Percentiles rank a stretch among this genome's conserved stretches.
phyloP scores from a whole-genome alignment of 257 asterid species.

The Lavandula angustifolia region DNA sequence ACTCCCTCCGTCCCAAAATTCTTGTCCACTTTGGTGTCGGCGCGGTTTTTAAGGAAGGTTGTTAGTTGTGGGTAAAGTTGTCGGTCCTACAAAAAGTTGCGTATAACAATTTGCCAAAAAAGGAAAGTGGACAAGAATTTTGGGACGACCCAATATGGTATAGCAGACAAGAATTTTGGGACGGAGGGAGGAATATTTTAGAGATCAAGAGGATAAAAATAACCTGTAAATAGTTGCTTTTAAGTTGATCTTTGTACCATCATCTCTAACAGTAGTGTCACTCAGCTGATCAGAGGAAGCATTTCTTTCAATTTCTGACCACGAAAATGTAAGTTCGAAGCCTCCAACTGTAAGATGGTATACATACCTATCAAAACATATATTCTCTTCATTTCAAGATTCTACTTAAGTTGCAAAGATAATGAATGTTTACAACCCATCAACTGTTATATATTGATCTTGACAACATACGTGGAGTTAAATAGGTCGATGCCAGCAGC shows the following conservation, averaged over 20 bases:
- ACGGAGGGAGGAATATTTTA: neutral
- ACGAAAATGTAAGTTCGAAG: conserved; percentile 77
- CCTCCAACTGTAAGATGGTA: conserved; percentile 88
- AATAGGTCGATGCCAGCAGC: conserved; percentile 91
- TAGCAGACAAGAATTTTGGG: no score
- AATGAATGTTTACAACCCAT: neutral
- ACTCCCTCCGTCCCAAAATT: no score
- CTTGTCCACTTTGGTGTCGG: neutral
- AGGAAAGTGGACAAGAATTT: no score
- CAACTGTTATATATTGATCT: neutral
- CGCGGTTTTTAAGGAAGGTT: no score
- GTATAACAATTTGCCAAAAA: no score
- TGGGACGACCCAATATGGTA: no score
- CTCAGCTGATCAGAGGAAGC: conserved; percentile 38
- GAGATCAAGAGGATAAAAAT: conserved; percentile 11
- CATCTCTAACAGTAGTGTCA: conserved; percentile 55
- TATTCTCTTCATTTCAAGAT: conserved; percentile 10
- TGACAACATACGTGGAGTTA: conserved; percentile 74
- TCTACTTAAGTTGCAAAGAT: conserved; percentile 14
- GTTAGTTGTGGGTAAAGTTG: no score
- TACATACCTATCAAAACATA: conserved; percentile 55
- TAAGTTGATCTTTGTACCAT: conserved; percentile 76
- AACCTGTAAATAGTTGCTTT: conserved; percentile 89
- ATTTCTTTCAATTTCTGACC: conserved; percentile 38
- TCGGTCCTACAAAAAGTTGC: no score